Evolutionary conservation across 1,139 yeast genomes (phyloP), one percentile per base, ranked within the genome.

Genomic region (Lodderomyces metapsilosis): DNA sequence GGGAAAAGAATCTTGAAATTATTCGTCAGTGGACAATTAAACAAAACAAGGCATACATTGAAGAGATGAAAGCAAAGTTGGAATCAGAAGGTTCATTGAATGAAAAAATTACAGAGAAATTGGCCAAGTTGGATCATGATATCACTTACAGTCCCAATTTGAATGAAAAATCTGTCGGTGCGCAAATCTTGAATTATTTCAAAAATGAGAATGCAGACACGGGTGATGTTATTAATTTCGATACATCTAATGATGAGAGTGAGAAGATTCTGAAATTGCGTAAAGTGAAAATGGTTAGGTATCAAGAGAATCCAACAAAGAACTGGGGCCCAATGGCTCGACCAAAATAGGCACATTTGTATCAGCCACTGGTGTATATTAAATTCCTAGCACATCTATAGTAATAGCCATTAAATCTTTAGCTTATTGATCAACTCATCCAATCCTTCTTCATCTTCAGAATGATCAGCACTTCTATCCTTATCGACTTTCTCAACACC

Each of bases 301-400:
- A 76, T 62, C 98, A 89, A 61, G 89, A 84, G 56, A 91, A 91
- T 58, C 98, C 98, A 10, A 78, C 88, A 2, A 88, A 85, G 61
- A 84, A 87, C 59, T 92, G 98, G 98, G 98, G 98, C 0, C 98
- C 97, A 30, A 88, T 86, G 66, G 80, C 95, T 3, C 79, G 83
- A 54, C 92, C 92, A 27, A 48, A 48, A 28, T 42, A 20, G 22
- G 5, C 22, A 5, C 8, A 5, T 20, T 20, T 20, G 5, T 20
- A 8, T 20, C 5, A 20, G 22, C 22, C 22, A 20, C 22, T 20
- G 8, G 22, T 20, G 8, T 8, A 20, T 5, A 5, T 20, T 8
- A 20, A 20, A 5, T 20, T 5, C 22, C 22, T 20, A 5, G 22
- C 22, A 20, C 8, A 20, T 8, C 5, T 5, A 20, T 5, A 5